A percentile compares a stretch with the other conserved stretches of the same genome.
These are phyloP conservation scores for Apophysomyces ossiformis DNA, from an alignment of 371 early-diverging fungal genomes.

Conservation along the genomic window DNA sequence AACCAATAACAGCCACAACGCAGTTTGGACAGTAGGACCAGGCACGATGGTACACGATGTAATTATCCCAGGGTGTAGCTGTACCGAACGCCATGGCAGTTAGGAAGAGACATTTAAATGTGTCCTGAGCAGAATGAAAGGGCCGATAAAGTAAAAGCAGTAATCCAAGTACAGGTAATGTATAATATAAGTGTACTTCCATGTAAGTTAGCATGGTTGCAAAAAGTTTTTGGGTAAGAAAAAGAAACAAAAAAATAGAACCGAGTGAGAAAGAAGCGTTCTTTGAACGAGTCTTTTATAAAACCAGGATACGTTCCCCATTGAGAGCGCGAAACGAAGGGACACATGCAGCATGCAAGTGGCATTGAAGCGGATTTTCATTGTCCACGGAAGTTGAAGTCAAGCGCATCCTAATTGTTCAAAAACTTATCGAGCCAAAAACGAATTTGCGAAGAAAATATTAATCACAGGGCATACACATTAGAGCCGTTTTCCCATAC, in stretches of 20 bases:
- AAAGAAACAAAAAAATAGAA: neutral
- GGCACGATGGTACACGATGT: constrained; percentile 56
- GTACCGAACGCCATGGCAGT: constrained; percentile 51
- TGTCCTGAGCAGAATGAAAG: constrained; percentile 41
- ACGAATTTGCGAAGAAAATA: neutral
- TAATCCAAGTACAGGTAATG: constrained; percentile 52
- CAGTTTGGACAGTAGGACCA: constrained; percentile 58
- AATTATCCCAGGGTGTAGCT: constrained; percentile 71
- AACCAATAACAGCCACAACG: constrained; percentile 60
- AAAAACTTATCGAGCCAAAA: neutral
- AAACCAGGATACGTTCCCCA: neutral
- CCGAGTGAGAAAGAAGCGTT: neutral
- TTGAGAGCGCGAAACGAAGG: constrained; percentile 2
- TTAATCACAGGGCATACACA: constrained; percentile 7
- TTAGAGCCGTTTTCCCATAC: constrained; percentile 2
- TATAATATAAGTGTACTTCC: constrained; percentile 63
- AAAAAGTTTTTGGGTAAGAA: neutral
- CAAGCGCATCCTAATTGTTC: neutral
- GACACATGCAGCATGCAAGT: constrained; percentile 9
- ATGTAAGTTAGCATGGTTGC: constrained; percentile 55
- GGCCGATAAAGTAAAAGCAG: constrained; percentile 44
- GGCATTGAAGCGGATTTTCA: neutral
- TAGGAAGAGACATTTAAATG: constrained; percentile 51
- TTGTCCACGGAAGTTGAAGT: neutral
- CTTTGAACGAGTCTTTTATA: neutral